phyloP scores from a whole-genome alignment of 1,284 basidiomycete species.

The Papiliotrema terrestris region DNA sequence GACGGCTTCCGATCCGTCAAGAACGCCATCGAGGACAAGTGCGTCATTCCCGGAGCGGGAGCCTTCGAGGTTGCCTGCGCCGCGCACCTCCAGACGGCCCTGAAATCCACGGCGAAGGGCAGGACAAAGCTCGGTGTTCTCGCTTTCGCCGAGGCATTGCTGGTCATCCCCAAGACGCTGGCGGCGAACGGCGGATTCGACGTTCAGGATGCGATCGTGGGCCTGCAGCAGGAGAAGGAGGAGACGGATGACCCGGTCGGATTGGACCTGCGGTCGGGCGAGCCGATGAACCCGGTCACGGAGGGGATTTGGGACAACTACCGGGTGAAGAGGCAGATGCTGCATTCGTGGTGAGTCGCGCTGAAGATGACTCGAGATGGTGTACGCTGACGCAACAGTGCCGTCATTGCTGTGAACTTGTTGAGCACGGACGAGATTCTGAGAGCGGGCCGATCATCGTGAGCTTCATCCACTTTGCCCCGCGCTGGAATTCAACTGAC shows the following conservation, averaged over 20 bases:
- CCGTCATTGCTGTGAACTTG: slow-evolving; percentile 95
- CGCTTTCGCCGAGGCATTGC: slow-evolving; percentile 91
- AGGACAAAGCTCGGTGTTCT: slow-evolving; percentile 95
- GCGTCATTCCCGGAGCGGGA: slow-evolving; percentile 88
- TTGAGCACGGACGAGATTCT: slow-evolving; percentile 94
- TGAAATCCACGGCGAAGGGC: slow-evolving; percentile 89
- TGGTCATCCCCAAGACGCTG: slow-evolving; percentile 95
- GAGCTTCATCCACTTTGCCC: slow-evolving; percentile 11
- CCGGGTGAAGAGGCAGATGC: slow-evolving; percentile 96
- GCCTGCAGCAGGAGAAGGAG: slow-evolving; percentile 83
- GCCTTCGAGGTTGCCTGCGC: slow-evolving; percentile 97
- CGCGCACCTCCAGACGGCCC: slow-evolving; percentile 66
- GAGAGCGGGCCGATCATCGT: slow-evolving; percentile 84
- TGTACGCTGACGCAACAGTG: slow-evolving; percentile 55
- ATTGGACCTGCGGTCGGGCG: slow-evolving; percentile 86
- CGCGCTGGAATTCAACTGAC: not conserved
- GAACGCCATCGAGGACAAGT: slow-evolving; percentile 90
- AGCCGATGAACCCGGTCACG: slow-evolving; percentile 92
- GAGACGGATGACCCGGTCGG: slow-evolving; percentile 91
- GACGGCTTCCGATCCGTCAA: slow-evolving; percentile 96
- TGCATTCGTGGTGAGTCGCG: slow-evolving; percentile 79
- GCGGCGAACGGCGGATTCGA: slow-evolving; percentile 97
- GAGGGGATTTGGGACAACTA: slow-evolving; percentile 99
- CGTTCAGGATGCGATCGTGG: slow-evolving; percentile 91
- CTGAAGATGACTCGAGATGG: not conserved